Base-by-base conservation (phyloP, 2,329 filamentous ascomycete species). In the Aspergillus vadensis region DNA sequence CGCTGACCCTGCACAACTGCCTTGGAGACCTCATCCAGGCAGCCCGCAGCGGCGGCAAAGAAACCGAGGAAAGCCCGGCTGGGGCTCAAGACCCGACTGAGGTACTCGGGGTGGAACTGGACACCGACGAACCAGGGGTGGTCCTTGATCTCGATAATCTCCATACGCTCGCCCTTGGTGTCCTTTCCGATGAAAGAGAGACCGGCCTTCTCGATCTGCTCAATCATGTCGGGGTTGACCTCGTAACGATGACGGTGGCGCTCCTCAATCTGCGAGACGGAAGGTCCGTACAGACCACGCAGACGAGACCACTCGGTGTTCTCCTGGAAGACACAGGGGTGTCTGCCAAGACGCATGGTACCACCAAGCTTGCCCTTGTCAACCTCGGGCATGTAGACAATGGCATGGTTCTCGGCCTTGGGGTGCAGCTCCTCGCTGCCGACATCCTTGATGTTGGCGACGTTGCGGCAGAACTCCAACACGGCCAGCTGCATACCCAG, bases 331-430 rank as follows among this genome's bases (percentile, higher is more conserved):
- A 88, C 78, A 0, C 89, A 91, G 14, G 88, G 83, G 23, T 90
- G 88, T 23, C 88, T 84, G 60, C 92, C 92, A 1, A 96, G 86
- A 62, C 92, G 85, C 92, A 96, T 96, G 1, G 91, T 96, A 19
- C 90, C 92, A 57, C 92, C 92, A 76, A 93, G 83, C 63, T 89
- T 88, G n/a, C 82, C 83, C 72, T 88, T 86, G 77, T 90, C 85
- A 67, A 90, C 85, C 75, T 97, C 94, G 2, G 94, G 94, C 95
- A 98, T 99, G 79, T 90, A 94, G 67, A 98, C 85, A 67, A 99
- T 87, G 27, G 91, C 85, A 25, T 85, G 86, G 71, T 92, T 82
- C 51, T 86, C 80, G n/a, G 87, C 84, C 15, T 74, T 60, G 9
- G 77, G 74, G 57, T 85, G 76, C 65, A 88, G 82, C 66, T 88